phyloP scores from a whole-genome alignment of 2,329 filamentous ascomycete genomes.

The Fusarium pilosicola region DNA sequence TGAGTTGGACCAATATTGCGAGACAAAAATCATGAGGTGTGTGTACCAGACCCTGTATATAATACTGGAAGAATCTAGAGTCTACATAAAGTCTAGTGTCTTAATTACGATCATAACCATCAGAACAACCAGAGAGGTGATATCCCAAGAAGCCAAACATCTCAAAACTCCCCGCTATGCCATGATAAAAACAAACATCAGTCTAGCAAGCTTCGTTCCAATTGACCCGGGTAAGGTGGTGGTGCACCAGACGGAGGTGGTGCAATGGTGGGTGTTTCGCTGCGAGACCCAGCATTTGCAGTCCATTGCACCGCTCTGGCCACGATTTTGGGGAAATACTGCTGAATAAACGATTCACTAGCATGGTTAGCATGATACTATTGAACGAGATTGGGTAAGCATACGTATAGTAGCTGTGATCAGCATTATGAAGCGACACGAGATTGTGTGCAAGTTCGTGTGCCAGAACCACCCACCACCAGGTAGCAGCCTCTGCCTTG shows the following conservation, averaged over 20 bases:
- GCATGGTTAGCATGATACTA: constrained; percentile 28
- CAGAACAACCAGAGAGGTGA: neutral
- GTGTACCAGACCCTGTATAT: neutral
- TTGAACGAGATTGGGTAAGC: constrained; percentile 38
- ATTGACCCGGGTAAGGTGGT: constrained; percentile 14
- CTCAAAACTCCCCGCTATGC: constrained; percentile 33
- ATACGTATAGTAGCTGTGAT: constrained; percentile 85
- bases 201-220: constrained; percentile 38
- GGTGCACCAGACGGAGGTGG: constrained; percentile 39
- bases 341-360: constrained; percentile 79
- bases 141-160: constrained; percentile 8
- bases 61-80: constrained; percentile 19
- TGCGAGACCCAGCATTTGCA: constrained; percentile 9
- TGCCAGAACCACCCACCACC: constrained; percentile 96
- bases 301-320: constrained; percentile 58
- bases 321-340: constrained; percentile 80
- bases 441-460: constrained; percentile 97
- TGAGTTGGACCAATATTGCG: neutral
- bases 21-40: neutral
- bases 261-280: constrained; percentile 9
- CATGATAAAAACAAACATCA: constrained; percentile 16
- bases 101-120: neutral
- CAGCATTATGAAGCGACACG: constrained; percentile 78
- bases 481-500: constrained; percentile 76
- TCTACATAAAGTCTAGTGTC: constrained; percentile 16